Conservation (phyloP, 768 basidiomycete species). For the Coprinopsis cinerea region DNA sequence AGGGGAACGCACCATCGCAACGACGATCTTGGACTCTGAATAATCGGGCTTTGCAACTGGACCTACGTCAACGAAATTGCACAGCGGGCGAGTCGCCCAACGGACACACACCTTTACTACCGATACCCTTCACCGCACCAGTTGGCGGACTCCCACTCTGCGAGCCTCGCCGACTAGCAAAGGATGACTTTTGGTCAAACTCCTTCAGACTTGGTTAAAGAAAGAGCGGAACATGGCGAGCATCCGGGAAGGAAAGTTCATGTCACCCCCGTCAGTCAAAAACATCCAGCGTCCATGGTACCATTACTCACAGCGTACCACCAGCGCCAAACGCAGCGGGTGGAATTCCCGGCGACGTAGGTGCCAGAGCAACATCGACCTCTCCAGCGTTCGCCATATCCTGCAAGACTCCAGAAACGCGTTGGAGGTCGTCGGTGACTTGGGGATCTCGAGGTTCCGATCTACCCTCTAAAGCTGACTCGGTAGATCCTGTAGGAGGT, state of each 20-base stretch:
- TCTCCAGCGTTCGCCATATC: slow-evolving; percentile 37
- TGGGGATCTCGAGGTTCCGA: slow-evolving; percentile 10
- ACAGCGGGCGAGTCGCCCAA: slow-evolving; percentile 1
- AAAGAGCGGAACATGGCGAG: neutral
- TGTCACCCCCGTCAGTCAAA: neutral
- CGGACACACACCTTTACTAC: slow-evolving; percentile 63
- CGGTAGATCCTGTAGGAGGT: too few species aligned
- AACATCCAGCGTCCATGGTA: too few species aligned
- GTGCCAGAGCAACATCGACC: slow-evolving; percentile 1
- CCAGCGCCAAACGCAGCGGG: slow-evolving; percentile 68
- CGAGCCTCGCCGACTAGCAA: slow-evolving; percentile 64
- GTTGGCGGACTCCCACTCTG: slow-evolving; percentile 73
- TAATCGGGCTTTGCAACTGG: slow-evolving; percentile 95
- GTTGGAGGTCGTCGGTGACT: slow-evolving; percentile 41
- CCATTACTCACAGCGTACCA: slow-evolving; percentile 66
- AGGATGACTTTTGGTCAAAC: slow-evolving; percentile 65
- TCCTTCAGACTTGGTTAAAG: slow-evolving; percentile 54
- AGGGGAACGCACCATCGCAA: slow-evolving; percentile 90
- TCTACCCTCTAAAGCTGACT: too few species aligned
- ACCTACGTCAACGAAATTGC: slow-evolving; percentile 4
- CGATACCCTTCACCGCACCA: slow-evolving; percentile 85
- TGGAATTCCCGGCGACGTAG: slow-evolving; percentile 38
- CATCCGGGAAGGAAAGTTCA: neutral
- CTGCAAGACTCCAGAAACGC: slow-evolving; percentile 47
- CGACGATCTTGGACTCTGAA: slow-evolving; percentile 96